Conservation (phyloP, 495 filamentous ascomycete genomes). For the Apiosordaria backusii region DNA sequence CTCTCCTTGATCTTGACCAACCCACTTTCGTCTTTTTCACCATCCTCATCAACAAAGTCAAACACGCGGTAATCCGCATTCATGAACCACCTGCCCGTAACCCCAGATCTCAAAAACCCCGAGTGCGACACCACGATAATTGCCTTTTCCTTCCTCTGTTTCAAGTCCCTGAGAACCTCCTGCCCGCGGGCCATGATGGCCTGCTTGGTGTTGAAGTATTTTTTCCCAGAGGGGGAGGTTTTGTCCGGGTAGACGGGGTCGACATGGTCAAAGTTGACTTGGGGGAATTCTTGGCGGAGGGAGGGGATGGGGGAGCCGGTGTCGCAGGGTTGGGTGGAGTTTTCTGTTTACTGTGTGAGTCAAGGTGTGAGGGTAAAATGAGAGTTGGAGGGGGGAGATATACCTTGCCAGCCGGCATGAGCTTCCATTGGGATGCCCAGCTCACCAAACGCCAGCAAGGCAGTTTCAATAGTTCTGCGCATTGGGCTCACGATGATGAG, state of each 20-base stretch:
- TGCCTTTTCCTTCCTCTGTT: constrained; percentile 54
- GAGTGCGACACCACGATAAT: constrained; percentile 60
- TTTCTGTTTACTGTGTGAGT: constrained; percentile 40
- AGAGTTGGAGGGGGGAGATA: not conserved
- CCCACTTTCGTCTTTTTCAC: constrained; percentile 18
- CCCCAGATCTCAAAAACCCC: constrained; percentile 50
- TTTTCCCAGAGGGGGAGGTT: constrained; percentile 36
- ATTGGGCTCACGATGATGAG: constrained; percentile 58
- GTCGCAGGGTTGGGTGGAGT: constrained; percentile 55
- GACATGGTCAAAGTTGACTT: constrained; percentile 50
- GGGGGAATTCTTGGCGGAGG: constrained; percentile 47
- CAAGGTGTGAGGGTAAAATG: not conserved
- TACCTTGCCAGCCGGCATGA: constrained; percentile 53
- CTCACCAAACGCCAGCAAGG: constrained; percentile 47
- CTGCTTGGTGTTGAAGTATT: constrained; percentile 45
- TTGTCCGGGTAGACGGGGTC: constrained; percentile 57
- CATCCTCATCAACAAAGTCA: constrained; percentile 42
- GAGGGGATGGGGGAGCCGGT: constrained; percentile 44
- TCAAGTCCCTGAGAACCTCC: constrained; percentile 44
- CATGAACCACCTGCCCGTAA: constrained; percentile 46
- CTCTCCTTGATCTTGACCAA: constrained; percentile 37
- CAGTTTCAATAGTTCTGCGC: constrained; percentile 57
- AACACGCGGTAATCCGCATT: constrained; percentile 64
- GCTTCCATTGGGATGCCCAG: constrained; percentile 52
- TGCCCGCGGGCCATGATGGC: constrained; percentile 51